Base-by-base conservation (phyloP, 2,329 filamentous ascomycete genomes). In the Penicillium italicum region DNA sequence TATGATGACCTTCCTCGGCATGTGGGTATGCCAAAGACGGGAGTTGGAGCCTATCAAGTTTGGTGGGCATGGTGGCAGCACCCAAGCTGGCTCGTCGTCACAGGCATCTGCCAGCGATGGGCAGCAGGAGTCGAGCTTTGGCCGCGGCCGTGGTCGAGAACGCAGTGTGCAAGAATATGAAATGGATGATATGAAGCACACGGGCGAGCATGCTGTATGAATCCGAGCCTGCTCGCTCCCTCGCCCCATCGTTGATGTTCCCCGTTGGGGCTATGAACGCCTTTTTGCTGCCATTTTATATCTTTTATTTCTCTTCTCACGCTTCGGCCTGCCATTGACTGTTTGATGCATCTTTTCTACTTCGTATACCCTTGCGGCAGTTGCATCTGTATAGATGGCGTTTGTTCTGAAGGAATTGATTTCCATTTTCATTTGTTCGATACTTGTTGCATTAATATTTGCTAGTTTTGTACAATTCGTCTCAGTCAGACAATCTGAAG, bases 1-100 rank as follows among this genome's bases (percentile, higher is more conserved):
- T 0, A 69, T 88, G 36, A 89, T 89, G 85, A 84, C 81, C 9
- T 83, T 79, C 44, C 78, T 94, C 2, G 92, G 90, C 4, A 87
- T 95, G 36, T 97, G 93, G 90, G 90, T 87, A 3, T 97, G 93
- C 71, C 90, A 87, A 68, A 95, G 91, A 80, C 82, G 93, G 58
- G 94, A 99, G 75, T 77, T 99, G 53, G 82, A 85, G 67, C 93
- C 94, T 11, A 95, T 97, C 65, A 87, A 84, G 56, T 97, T 97
- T 69, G 91, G 91, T 20, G 87, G 87, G 2, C 66, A 68, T n/a
- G 63, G 56, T 11, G 58, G 62, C 36, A 64, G 60, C 33, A 63
- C 55, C 30, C 58, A 62, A 42, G 44, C 56, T 22, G 53, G 54
- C 16, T 54, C 59, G 16, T 57, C 59, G 4, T 60, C 59, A n/a